A percentile compares a stretch with the other conserved stretches of the same genome.
Evolutionary conservation across 768 basidiomycete genomes (phyloP).

Genomic region (Rhodotorula sphaerocarpa): DNA sequence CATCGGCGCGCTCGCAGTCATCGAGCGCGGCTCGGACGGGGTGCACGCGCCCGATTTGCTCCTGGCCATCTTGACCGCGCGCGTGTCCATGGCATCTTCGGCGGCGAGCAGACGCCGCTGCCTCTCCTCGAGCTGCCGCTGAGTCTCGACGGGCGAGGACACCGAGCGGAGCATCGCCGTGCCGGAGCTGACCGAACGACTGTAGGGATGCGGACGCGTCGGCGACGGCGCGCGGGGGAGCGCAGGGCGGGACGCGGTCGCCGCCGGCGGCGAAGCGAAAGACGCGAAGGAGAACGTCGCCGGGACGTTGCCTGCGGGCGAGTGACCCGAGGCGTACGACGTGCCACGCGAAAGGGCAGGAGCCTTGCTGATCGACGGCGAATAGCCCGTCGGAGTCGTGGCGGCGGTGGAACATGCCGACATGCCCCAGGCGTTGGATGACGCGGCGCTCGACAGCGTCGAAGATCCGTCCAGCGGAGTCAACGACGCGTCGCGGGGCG

Average conservation of each 20-base stretch:
- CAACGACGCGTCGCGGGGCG: neutral
- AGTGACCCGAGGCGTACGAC: neutral
- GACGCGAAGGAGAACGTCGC: slow-evolving; percentile 23
- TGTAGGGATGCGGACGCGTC: slow-evolving; percentile 15
- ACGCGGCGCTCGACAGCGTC: slow-evolving; percentile 1
- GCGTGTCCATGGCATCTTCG: slow-evolving; percentile 23
- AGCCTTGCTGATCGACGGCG: neutral
- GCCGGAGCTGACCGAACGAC: neutral
- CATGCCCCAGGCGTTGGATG: neutral
- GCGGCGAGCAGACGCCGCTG: slow-evolving; percentile 11
- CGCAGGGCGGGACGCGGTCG: neutral
- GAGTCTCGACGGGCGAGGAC: slow-evolving; percentile 33
- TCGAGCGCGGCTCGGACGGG: neutral
- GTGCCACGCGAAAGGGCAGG: slow-evolving; percentile 18
- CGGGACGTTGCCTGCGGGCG: slow-evolving; percentile 8
- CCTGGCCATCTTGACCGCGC: slow-evolving; percentile 17
- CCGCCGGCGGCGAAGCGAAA: neutral
- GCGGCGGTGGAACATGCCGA: slow-evolving; percentile 7
- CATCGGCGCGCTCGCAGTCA: neutral
- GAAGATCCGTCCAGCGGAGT: slow-evolving; percentile 17
- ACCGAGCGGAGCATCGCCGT: slow-evolving; percentile 26
- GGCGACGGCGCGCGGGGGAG: slow-evolving; percentile 14
- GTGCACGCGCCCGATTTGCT: slow-evolving; percentile 16
- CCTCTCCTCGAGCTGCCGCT: slow-evolving; percentile 20
- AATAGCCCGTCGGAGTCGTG: slow-evolving; percentile 21